These are phyloP conservation scores for Pseudozyma thailandica DNA, from an alignment of 1,284 basidiomycete genomes.

Conservation along the genomic window DNA sequence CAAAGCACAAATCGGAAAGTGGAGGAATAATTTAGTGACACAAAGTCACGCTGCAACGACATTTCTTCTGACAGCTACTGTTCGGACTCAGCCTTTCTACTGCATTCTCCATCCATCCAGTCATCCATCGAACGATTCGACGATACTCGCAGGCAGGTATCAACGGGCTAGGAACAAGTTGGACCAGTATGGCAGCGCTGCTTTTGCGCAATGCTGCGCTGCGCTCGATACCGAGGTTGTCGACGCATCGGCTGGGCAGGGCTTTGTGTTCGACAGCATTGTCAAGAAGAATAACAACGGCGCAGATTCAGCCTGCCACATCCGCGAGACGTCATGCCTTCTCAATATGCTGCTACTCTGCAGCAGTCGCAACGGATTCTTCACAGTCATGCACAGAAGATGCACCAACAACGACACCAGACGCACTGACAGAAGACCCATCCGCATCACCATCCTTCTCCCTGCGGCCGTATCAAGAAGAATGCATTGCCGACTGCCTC, in stretches of 20 bases:
- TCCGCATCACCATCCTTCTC: conserved; percentile 45
- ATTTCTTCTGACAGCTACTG: too few relatives aligned
- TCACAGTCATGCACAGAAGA: too few relatives aligned
- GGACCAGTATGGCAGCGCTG: not conserved
- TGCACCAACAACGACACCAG: too few relatives aligned
- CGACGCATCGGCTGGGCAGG: not conserved
- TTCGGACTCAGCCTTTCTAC: not conserved
- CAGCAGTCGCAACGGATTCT: too few relatives aligned
- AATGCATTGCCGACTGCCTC: conserved; percentile 83
- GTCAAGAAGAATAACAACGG: not conserved
- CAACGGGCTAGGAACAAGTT: not conserved
- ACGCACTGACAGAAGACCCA: too few relatives aligned
- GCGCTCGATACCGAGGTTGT: not conserved
- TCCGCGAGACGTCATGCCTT: too few relatives aligned
- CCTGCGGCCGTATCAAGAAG: conserved; percentile 83
- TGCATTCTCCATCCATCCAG: not conserved
- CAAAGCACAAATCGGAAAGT: not conserved
- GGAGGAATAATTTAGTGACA: not conserved
- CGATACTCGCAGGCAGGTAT: not conserved
- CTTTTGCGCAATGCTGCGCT: not conserved
- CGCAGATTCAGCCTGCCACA: too few relatives aligned
- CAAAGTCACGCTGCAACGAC: too few relatives aligned
- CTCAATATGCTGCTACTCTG: too few relatives aligned
- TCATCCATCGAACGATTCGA: not conserved
- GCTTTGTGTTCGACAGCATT: not conserved